Percentiles rank a stretch among this genome's conserved stretches.
These are phyloP conservation scores for Calonectria pseudoturangicola DNA, from an alignment of 2,329 filamentous ascomycete species.

Conservation along the genomic window DNA sequence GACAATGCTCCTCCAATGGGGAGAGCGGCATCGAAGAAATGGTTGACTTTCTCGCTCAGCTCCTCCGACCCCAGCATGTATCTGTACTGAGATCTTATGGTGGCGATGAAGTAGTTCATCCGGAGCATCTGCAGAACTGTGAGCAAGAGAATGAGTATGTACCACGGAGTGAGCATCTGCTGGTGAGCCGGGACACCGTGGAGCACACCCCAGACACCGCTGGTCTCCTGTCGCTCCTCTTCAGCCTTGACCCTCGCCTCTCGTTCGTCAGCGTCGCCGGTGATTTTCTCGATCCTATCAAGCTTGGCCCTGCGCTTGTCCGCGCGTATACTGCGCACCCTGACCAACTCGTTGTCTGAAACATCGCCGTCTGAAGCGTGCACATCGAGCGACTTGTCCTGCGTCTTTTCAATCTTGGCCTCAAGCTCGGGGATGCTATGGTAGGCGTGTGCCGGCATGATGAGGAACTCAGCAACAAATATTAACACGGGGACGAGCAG, in stretches of 20 bases:
- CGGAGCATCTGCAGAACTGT: slow-evolving; percentile 76
- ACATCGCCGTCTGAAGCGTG: slow-evolving; percentile 75
- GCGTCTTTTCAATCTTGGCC: slow-evolving; percentile 61
- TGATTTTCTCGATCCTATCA: slow-evolving; percentile 77
- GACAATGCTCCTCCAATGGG: slow-evolving; percentile 81
- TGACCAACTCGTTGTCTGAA: slow-evolving; percentile 66
- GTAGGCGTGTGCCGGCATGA: slow-evolving; percentile 65
- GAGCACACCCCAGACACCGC: slow-evolving; percentile 83
- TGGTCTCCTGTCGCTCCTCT: slow-evolving; percentile 74
- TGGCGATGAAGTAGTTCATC: slow-evolving; percentile 84
- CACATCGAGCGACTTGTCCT: slow-evolving; percentile 62
- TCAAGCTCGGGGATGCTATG: slow-evolving; percentile 63
- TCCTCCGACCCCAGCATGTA: slow-evolving; percentile 76
- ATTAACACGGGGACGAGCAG: slow-evolving; percentile 60
- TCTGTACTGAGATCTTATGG: slow-evolving; percentile 81
- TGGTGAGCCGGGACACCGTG: slow-evolving; percentile 78
- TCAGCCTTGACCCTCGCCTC: slow-evolving; percentile 72
- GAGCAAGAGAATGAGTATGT: slow-evolving; percentile 80
- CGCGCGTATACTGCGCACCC: slow-evolving; percentile 65
- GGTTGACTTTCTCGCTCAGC: slow-evolving; percentile 61
- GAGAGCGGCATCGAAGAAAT: slow-evolving; percentile 69
- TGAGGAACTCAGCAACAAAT: slow-evolving; percentile 59
- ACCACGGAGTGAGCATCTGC: slow-evolving; percentile 83
- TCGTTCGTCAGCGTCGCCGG: slow-evolving; percentile 74
- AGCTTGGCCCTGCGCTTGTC: slow-evolving; percentile 74